Percentiles rank a stretch among this genome's conserved stretches.
Conservation (phyloP, 331 rosid genomes). For the Spiraea crenata region DNA sequence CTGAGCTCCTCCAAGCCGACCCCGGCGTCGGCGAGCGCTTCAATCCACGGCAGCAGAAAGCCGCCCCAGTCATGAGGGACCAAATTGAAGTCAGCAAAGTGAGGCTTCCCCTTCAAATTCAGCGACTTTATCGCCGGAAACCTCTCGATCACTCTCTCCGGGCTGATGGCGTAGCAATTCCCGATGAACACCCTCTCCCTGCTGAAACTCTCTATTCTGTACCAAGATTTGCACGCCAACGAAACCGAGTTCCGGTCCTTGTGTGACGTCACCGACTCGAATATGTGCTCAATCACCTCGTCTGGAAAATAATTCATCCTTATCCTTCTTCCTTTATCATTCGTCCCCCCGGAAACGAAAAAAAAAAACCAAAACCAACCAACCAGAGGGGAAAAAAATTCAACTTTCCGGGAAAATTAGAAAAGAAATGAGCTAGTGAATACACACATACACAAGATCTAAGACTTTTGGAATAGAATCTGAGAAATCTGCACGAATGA, state of each 20-base stretch:
- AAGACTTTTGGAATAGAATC: neutral
- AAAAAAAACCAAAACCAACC: too few species aligned
- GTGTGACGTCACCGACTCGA: slow-evolving; percentile 66
- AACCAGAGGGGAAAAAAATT: slow-evolving; percentile 1
- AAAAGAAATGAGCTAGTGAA: neutral
- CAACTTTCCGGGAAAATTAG: neutral
- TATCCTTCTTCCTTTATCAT: slow-evolving; percentile 11
- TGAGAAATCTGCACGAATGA: slow-evolving; percentile 24
- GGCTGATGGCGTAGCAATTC: slow-evolving; percentile 78
- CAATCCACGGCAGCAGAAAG: slow-evolving; percentile 74
- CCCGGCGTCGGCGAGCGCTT: slow-evolving; percentile 51
- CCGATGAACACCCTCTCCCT: slow-evolving; percentile 75
- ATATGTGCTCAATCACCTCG: slow-evolving; percentile 86
- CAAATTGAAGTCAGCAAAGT: slow-evolving; percentile 93
- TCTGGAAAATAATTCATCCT: slow-evolving; percentile 92
- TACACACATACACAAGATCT: too few species aligned
- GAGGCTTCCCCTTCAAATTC: slow-evolving; percentile 91
- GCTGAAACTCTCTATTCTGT: slow-evolving; percentile 63
- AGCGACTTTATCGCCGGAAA: slow-evolving; percentile 67
- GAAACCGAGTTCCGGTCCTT: slow-evolving; percentile 80
- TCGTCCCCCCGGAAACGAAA: slow-evolving; percentile 9
- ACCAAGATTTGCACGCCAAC: slow-evolving; percentile 86
- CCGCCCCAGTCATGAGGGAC: slow-evolving; percentile 94
- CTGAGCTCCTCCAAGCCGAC: slow-evolving; percentile 78
- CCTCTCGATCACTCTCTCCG: slow-evolving; percentile 69